These are phyloP conservation scores for Emmonsiellopsis sp. DNA, from an alignment of 2,329 filamentous ascomycete genomes.

Conservation along the genomic window DNA sequence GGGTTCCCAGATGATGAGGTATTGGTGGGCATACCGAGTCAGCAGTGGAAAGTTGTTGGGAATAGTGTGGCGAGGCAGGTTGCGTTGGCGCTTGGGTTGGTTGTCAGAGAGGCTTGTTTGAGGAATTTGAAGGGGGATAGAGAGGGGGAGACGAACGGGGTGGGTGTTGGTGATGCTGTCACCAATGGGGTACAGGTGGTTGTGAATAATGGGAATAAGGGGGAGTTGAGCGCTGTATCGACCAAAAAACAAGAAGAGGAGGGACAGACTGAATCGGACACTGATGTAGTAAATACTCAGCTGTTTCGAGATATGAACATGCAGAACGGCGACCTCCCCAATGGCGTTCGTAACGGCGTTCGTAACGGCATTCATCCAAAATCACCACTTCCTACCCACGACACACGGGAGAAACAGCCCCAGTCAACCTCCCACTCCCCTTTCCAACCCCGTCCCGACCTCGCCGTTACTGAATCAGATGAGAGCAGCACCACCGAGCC, in stretches of 20 bases:
- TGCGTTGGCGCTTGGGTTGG: constrained; percentile 56
- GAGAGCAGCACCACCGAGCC: no score
- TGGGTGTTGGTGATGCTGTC: neutral
- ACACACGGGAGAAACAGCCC: no score
- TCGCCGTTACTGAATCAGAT: no score
- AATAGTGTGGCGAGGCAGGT: constrained; percentile 68
- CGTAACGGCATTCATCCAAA: no score
- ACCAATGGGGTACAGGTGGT: neutral
- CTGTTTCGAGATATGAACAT: no score
- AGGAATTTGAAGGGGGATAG: neutral
- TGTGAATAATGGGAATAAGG: neutral
- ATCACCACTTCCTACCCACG: no score
- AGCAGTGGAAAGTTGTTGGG: constrained; percentile 61
- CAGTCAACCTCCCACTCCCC: no score
- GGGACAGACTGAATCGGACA: neutral
- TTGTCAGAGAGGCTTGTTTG: constrained; percentile 51
- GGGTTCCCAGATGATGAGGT: constrained; percentile 63
- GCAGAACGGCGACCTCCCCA: no score
- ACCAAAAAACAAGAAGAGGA: neutral
- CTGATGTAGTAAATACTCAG: neutral
- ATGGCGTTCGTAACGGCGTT: no score
- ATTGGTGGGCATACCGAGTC: constrained; percentile 46
- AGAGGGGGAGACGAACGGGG: neutral
- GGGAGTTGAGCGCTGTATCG: neutral
- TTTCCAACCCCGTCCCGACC: no score